Base-by-base conservation (phyloP, 345 rosid genomes). In the Pseudoturritis turrita region DNA sequence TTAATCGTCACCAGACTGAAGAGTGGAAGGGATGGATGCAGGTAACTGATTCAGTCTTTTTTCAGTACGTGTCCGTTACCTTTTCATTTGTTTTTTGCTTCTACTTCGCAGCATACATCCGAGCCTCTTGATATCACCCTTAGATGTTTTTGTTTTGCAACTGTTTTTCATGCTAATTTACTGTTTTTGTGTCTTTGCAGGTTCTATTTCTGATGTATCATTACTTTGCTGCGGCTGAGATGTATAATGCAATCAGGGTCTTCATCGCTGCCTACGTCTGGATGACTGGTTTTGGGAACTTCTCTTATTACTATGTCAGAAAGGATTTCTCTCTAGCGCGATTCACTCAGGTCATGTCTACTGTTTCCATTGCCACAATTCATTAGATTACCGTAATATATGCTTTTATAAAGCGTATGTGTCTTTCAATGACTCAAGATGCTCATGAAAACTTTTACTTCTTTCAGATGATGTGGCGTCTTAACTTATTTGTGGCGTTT, bases 1-100 rank as follows among this genome's bases (percentile, higher is more conserved):
- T 94, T 65, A 91, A 86, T 76, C 86, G 97, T 65, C 94, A 93
- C 81, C 96, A 93, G 73, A 93, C 98, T 68, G 98, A 93, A 80
- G 98, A 94, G 77, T 94, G 99, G 99, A 94, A 88, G 77, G 99
- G 99, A 74, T 94, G 96, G 96, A 94, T 94, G 99, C 99, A 94
- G 99, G 99, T 86, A 74, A 83, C 80, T 78, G 19, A 61, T 68
- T 68, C 65, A 17, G 14, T 36, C 8, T 69, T 36, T 62, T 13
- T 52, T 61, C 45, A 31, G 44, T 61, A 25, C 4, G 2, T 62
- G 6, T 36, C 39, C 2, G 0, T 43, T 52, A 8, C n/a, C 35
- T n/a, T 44, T 65, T 44, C 44, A 28, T 35, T n/a, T 67, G 4
- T 75, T 18, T 28, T 37, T 28, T 2, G 9, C 31, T 10, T 41